Conservation (phyloP, 75 land plant genomes). For the Sequoia sempervirens region DNA sequence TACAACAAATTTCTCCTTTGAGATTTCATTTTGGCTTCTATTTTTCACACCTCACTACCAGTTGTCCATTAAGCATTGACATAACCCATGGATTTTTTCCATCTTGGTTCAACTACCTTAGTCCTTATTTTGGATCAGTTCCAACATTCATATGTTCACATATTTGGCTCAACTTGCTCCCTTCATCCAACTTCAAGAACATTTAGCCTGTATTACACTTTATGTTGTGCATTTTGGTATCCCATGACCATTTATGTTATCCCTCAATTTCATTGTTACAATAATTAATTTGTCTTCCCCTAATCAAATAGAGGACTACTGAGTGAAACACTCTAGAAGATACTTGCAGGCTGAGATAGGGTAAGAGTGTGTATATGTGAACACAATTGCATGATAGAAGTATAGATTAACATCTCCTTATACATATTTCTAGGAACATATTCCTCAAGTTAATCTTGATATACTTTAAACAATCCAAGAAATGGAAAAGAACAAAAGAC, state of each 20-base stretch:
- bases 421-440: not conserved
- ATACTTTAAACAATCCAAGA: too few species aligned
- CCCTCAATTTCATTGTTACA: not conserved
- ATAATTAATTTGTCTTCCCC: not conserved
- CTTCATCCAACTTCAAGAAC: not conserved
- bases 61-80: too few species aligned
- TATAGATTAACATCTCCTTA: not conserved
- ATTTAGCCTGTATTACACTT: not conserved
- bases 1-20: too few species aligned
- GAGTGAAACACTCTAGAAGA: too few species aligned
- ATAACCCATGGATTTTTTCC: too few species aligned
- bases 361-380: not conserved
- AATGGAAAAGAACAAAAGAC: not conserved
- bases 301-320: not conserved
- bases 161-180: not conserved
- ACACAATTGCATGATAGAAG: not conserved
- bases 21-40: too few species aligned
- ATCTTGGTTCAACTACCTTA: not conserved
- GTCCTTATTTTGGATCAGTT: too few species aligned
- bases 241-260: not conserved
- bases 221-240: too few species aligned
- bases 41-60: too few species aligned
- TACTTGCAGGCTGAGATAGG: not conserved
- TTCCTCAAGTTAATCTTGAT: not conserved
- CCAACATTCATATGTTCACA: not conserved